Evolutionary conservation across 768 basidiomycete genomes (phyloP).

Genomic region (Mycena rebaudengoi): DNA sequence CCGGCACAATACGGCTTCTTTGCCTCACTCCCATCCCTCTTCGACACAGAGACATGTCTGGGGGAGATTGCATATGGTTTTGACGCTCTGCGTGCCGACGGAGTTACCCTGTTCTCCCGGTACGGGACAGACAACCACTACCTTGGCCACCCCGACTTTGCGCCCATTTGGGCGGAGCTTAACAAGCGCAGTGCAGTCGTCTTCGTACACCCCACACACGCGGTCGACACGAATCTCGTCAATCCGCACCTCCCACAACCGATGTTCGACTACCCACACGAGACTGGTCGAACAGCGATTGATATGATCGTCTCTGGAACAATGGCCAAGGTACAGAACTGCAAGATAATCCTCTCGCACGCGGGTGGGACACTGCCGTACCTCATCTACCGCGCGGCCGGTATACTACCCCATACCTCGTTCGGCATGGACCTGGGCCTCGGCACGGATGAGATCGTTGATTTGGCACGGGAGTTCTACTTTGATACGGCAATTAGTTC

Average conservation of each 20-base stretch:
- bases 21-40: constrained; percentile 1
- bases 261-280: constrained; percentile 8
- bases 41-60: neutral
- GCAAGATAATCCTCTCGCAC: no score
- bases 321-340: no score
- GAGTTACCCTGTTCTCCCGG: neutral
- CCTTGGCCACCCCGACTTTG: neutral
- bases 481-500: no score
- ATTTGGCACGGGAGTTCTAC: no score
- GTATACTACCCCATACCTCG: no score
- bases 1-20: constrained; percentile 4
- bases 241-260: no score
- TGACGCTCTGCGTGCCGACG: neutral
- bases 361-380: constrained; percentile 7
- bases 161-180: neutral
- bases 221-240: no score
- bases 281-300: neutral
- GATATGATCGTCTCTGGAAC: no score
- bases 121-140: neutral
- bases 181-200: neutral
- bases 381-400: constrained; percentile 8
- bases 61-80: neutral
- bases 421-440: no score
- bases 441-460: no score
- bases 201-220: constrained; percentile 1